Evolutionary conservation across 352 stramenopile genomes (phyloP).

Genomic region (Phytophthora pini): DNA sequence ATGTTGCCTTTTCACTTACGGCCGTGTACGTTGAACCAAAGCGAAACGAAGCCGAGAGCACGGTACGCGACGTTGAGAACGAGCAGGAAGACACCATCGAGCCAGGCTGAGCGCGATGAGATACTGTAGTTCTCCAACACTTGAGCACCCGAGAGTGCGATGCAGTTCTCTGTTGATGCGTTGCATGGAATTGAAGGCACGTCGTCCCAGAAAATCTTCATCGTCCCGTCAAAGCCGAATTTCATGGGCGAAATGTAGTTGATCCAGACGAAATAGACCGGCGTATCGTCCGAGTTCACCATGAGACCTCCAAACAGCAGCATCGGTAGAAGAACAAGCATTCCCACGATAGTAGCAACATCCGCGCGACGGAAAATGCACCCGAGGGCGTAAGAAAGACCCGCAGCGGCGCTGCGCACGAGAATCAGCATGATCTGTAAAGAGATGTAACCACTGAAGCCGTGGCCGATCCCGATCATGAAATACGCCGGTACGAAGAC

Average conservation of each 20-base stretch:
- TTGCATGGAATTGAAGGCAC: slow-evolving; percentile 47
- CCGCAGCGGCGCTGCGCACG: slow-evolving; percentile 18
- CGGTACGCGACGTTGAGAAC: slow-evolving; percentile 45
- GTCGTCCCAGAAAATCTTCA: slow-evolving; percentile 54
- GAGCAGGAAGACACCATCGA: slow-evolving; percentile 41
- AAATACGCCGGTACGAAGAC: slow-evolving; percentile 53
- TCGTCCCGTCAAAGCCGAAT: slow-evolving; percentile 53
- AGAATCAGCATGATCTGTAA: slow-evolving; percentile 48
- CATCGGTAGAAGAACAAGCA: slow-evolving; percentile 55
- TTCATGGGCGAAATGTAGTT: slow-evolving; percentile 69
- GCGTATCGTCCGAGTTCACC: slow-evolving; percentile 44
- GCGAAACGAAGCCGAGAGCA: slow-evolving; percentile 20
- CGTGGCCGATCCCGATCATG: slow-evolving; percentile 46
- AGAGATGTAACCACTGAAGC: slow-evolving; percentile 41
- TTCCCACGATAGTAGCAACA: slow-evolving; percentile 46
- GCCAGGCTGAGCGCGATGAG: slow-evolving; percentile 23
- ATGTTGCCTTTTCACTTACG: neutral
- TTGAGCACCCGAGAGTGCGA: slow-evolving; percentile 32
- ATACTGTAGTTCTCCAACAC: slow-evolving; percentile 59
- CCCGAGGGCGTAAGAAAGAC: slow-evolving; percentile 44
- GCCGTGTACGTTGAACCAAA: slow-evolving; percentile 35
- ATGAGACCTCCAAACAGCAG: slow-evolving; percentile 59
- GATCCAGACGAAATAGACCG: slow-evolving; percentile 62
- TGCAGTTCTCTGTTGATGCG: slow-evolving; percentile 24
- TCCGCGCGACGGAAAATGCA: slow-evolving; percentile 40